Conservation (phyloP, 768 basidiomycete species). For the Lyophyllum shimeji region DNA sequence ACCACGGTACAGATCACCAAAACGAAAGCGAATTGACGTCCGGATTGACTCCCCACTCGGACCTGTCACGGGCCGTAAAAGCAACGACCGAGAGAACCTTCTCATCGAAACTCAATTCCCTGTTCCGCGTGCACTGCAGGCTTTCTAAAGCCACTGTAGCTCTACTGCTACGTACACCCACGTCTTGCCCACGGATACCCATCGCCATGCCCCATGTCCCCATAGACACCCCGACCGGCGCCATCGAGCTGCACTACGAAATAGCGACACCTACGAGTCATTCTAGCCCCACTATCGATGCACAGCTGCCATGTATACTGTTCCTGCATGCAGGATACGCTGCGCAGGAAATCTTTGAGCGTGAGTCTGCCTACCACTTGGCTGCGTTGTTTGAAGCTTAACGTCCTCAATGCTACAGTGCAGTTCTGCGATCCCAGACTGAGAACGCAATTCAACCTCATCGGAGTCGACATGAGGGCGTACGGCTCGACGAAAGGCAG, state of each 20-base stretch:
- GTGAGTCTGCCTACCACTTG: constrained; percentile 2
- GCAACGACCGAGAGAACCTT: constrained; percentile 1
- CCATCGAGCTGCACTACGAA: constrained; percentile 18
- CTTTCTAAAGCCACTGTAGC: neutral
- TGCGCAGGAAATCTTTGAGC: constrained; percentile 21
- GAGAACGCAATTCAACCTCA: constrained; percentile 26
- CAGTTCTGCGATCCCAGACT: constrained; percentile 26
- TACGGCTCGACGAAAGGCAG: constrained; percentile 24
- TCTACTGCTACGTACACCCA: neutral
- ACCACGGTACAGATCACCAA: no score
- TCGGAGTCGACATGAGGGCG: constrained; percentile 25
- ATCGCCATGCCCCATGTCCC: constrained; percentile 17
- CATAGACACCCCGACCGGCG: constrained; percentile 15
- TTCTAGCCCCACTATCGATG: constrained; percentile 15
- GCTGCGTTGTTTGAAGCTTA: neutral
- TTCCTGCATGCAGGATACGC: constrained; percentile 22
- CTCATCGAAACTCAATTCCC: neutral
- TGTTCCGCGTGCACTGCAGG: neutral
- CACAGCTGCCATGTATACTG: constrained; percentile 19
- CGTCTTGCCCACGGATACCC: constrained; percentile 1
- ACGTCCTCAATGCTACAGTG: constrained; percentile 6
- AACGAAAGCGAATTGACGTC: no score
- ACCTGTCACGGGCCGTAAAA: constrained; percentile 6
- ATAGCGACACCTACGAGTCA: constrained; percentile 19
- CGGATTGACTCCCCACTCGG: neutral